Evolutionary conservation across 768 basidiomycete genomes (phyloP).

Genomic region (Tephrocybe sp.): DNA sequence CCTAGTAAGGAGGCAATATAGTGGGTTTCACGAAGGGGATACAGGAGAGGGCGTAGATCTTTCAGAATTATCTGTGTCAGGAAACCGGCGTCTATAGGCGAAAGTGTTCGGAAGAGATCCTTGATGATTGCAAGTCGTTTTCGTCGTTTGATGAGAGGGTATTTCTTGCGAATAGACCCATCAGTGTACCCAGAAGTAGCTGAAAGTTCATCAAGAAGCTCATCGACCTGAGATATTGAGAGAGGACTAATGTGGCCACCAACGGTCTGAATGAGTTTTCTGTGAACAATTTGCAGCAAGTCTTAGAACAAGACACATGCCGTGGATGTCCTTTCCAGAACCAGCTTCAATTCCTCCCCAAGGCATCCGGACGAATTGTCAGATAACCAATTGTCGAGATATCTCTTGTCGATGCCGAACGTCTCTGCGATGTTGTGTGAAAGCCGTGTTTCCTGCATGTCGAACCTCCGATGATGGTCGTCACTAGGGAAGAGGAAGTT

Average conservation of each 20-base stretch:
- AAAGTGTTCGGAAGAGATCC: conserved; percentile 58
- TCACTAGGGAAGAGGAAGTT: conserved; percentile 85
- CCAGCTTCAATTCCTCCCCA: conserved; percentile 59
- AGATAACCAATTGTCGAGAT: conserved; percentile 38
- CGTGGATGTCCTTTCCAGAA: conserved; percentile 39
- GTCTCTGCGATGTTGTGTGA: conserved; percentile 49
- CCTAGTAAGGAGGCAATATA: conserved; percentile 50
- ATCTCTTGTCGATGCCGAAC: conserved; percentile 35
- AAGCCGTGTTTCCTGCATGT: conserved; percentile 68
- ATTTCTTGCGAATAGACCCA: conserved; percentile 36
- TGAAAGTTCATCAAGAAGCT: conserved; percentile 74
- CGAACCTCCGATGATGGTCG: conserved; percentile 68
- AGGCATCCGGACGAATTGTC: conserved; percentile 62
- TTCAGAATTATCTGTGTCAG: conserved; percentile 88
- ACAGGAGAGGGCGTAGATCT: conserved; percentile 79
- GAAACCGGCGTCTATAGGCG: conserved; percentile 63
- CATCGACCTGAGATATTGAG: conserved; percentile 54
- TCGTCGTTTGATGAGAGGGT: conserved; percentile 23
- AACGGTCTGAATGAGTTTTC: conserved; percentile 18
- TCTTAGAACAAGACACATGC: no score
- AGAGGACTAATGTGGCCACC: conserved; percentile 36
- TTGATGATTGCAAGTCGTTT: conserved; percentile 42
- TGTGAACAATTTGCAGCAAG: no score
- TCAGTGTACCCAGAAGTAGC: conserved; percentile 63
- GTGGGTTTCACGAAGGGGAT: conserved; percentile 57